Base-by-base conservation (phyloP, 2,329 filamentous ascomycete species). In the Nemania sp. region DNA sequence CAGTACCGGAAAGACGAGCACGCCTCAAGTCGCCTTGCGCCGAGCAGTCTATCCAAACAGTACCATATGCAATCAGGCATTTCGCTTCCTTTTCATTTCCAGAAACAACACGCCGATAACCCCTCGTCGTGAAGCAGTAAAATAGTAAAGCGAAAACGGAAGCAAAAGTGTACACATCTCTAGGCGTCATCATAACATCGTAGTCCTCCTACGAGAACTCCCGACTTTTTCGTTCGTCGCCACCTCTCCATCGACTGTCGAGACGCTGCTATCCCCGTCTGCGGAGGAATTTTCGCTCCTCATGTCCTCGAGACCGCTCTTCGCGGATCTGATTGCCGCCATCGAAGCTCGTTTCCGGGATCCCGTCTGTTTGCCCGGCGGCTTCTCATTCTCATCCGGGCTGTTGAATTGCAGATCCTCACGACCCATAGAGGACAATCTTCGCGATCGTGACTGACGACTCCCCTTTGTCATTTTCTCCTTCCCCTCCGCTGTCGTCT, bases 181-280 rank as follows among this genome's bases (percentile, higher is more conserved):
- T 35, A 34, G 48, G 29, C 42, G 7, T 57, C 55, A 58, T 82
- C 77, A 85, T 73, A 86, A 72, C 83, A 87, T 85, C 81, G 85
- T 86, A 70, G 83, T 86, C 67, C 83, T 77, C 65, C 84, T 76
- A 68, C 83, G 76, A 59, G 78, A 34, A 59, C 17, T 77, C 35
- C 69, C 76, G 57, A 69, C 55, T 32, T 72, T 71, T 53, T 77
- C 75, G 37, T 68, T 67, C 12, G 64, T 60, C 3, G 65, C 68
- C 4, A 64, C 72, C 25, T 71, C 69, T 10, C 62, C 65, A 20
- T 71, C 72, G 9, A 53, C 69, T 1, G 72, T 69, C 2, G 66
- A 71, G 7, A 70, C 63, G 51, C 74, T 76, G 51, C 74, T 76
- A 46, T 76, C 74, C 17, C 75, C 76, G 20, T 73, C 69, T 5